Base-by-base conservation (phyloP, 257 asterid genomes). In the Petunia axillaris region DNA sequence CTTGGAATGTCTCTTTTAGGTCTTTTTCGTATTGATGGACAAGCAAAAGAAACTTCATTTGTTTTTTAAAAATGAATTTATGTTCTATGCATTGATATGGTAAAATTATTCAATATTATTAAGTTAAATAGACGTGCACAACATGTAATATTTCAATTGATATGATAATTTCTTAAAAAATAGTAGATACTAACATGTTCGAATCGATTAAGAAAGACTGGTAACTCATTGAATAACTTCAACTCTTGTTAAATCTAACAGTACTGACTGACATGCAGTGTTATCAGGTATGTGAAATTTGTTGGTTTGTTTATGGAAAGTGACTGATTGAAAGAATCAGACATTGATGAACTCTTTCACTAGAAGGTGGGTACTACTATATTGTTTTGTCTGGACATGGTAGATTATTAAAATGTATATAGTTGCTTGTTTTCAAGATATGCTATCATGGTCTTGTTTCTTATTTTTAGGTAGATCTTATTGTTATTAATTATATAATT, bases 401-500 rank as follows among this genome's bases (percentile, higher is more conserved):
- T 58, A 62, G 4, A 58, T 58, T 76, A 57, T 58, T 16, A 40
- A 58, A 25, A 25, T 35, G 14, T 8, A n/a, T 57, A 40, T 38
- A 25, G 66, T 65, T 53, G 70, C 52, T 16, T 70, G 76, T 81
- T 83, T 78, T 85, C 78, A 16, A 85, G 83, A 85, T 86, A 83
- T 84, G 84, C 82, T 83, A 77, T 78, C 81, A 77, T 84, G 86
- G 77, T 25, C 25, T 75, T 82, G 57, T 74, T 46, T 85, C 85
- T 80, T 85, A 78, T 78, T 85, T 87, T 85, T 58, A 87, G 83
- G 89, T 75, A 37, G 89, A 88, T 86, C 67, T 62, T 16, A 59
- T 55, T 70, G 81, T 78, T 84, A 64, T 64, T 64, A 38, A 5
- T 36, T 43, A 85, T 64, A 58, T 81, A 84, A 74, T n/a, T 13